phyloP scores from a whole-genome alignment of 2,329 filamentous ascomycete species.

The Tolypocladium amazonense region DNA sequence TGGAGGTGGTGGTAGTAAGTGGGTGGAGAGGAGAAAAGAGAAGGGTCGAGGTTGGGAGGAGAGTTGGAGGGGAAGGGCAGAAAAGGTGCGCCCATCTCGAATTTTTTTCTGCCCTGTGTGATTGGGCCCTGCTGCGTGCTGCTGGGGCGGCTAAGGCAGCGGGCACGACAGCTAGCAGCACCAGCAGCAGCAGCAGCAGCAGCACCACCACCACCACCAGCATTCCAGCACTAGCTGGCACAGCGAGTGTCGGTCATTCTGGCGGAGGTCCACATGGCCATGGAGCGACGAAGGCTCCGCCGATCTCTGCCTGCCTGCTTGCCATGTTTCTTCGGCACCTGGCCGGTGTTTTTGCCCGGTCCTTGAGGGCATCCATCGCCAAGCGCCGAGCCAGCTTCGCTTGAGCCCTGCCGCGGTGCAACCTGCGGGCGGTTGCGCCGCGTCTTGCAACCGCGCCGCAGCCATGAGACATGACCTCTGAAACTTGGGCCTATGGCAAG shows the following conservation, averaged over 20 bases:
- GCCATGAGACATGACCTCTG: too few relatives aligned
- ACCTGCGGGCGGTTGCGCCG: background rate
- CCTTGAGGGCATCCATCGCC: too few relatives aligned
- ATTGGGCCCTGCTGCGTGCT: constrained; percentile 17
- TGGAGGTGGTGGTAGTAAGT: constrained; percentile 12
- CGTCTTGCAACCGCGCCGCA: background rate
- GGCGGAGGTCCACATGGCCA: background rate
- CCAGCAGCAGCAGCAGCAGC: background rate
- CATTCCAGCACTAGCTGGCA: background rate
- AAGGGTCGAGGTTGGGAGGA: constrained; percentile 15
- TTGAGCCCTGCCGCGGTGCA: background rate
- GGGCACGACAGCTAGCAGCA: background rate
- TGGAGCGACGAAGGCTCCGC: background rate
- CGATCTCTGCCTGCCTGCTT: background rate
- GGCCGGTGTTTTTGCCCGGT: background rate
- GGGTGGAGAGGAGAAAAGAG: constrained; percentile 7
- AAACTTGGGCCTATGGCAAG: too few relatives aligned
- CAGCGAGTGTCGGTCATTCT: background rate
- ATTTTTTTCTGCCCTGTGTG: constrained; percentile 27
- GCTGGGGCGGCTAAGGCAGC: background rate
- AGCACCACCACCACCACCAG: background rate
- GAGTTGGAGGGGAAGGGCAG: constrained; percentile 16
- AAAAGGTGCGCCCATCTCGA: constrained; percentile 13
- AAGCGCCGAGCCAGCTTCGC: background rate
- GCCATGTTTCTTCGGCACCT: background rate